These are phyloP conservation scores for Ophiosphaerella narmari DNA, from an alignment of 2,329 filamentous ascomycete genomes.

Conservation along the genomic window DNA sequence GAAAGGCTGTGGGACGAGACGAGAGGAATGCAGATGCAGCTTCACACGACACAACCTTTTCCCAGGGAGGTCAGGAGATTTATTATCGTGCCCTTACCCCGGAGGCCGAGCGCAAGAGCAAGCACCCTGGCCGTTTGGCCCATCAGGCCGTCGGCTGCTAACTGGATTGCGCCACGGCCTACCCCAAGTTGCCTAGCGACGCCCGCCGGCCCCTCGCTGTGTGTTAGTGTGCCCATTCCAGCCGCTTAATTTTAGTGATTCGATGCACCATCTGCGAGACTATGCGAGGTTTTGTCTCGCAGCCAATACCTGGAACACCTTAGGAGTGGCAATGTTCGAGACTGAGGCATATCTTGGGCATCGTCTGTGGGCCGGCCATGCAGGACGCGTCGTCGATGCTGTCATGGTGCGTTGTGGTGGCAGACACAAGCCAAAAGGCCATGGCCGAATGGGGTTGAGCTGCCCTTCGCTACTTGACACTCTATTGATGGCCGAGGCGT, in stretches of 20 bases:
- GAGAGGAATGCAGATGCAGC: slow-evolving; percentile 3
- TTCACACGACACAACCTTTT: neutral
- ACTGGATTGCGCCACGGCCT: neutral
- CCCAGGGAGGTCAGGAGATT: slow-evolving; percentile 1
- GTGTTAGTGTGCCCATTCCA: slow-evolving; percentile 2
- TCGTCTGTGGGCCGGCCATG: neutral
- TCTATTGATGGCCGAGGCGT: neutral
- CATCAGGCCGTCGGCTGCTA: neutral
- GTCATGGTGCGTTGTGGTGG: neutral
- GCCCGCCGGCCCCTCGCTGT: neutral
- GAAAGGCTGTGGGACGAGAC: slow-evolving; percentile 1
- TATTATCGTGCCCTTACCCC: slow-evolving; percentile 5
- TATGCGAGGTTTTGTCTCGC: neutral
- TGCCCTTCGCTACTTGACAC: neutral
- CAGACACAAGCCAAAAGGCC: neutral
- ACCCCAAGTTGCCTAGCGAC: neutral
- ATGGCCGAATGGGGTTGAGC: neutral
- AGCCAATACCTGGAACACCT: slow-evolving; percentile 1
- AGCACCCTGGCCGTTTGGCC: neutral
- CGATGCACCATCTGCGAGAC: slow-evolving; percentile 3
- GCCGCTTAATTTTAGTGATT: slow-evolving; percentile 10
- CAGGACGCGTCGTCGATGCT: neutral
- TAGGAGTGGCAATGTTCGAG: no score
- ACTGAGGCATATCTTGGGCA: neutral
- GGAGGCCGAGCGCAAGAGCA: neutral